Evolutionary conservation across 1,139 yeast genomes (phyloP).

Genomic region (Yamadazyma dendronema): DNA sequence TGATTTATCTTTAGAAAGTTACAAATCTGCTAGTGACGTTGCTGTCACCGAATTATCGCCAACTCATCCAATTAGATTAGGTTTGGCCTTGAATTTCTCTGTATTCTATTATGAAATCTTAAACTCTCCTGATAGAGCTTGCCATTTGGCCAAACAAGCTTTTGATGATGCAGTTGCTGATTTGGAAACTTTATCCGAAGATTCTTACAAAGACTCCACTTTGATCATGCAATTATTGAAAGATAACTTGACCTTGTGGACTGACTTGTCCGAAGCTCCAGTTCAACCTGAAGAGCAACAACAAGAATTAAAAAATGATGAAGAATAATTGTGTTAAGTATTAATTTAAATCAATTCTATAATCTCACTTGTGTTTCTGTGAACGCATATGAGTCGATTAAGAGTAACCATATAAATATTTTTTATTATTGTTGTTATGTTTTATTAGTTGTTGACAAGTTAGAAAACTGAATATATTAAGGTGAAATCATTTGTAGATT

Average conservation of each 20-base stretch:
- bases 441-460: constrained; percentile 13
- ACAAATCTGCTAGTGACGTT: constrained; percentile 92
- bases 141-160: constrained; percentile 98
- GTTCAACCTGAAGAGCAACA: constrained; percentile 55
- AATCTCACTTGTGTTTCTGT: neutral
- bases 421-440: constrained; percentile 11
- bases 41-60: constrained; percentile 97
- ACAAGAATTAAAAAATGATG: constrained; percentile 27
- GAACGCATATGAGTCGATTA: neutral
- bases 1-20: constrained; percentile 88
- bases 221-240: constrained; percentile 97
- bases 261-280: constrained; percentile 91
- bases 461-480: constrained; percentile 12
- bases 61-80: constrained; percentile 97
- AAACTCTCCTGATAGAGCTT: constrained; percentile 97
- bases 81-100: constrained; percentile 95
- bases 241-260: constrained; percentile 98
- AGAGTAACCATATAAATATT: constrained; percentile 1
- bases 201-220: constrained; percentile 96
- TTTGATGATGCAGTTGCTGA: constrained; percentile 99
- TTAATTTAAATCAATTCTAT: too few relatives aligned
- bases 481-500: constrained; percentile 3
- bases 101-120: constrained; percentile 98
- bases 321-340: constrained; percentile 18
- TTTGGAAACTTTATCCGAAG: constrained; percentile 95